Base-by-base conservation (phyloP, 768 basidiomycete species). In the Collybiopsis luxurians region DNA sequence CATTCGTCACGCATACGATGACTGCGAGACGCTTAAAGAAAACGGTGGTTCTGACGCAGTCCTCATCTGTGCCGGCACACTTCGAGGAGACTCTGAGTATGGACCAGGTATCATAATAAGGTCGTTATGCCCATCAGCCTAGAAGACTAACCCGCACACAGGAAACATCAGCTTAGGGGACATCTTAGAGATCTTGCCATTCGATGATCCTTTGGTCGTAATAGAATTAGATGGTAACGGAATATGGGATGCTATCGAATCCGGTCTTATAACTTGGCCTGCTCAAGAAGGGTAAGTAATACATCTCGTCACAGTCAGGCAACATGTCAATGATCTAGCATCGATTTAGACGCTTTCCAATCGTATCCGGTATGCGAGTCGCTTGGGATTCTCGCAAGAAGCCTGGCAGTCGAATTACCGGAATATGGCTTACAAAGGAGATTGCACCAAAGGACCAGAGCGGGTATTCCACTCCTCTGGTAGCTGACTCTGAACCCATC, bases 111-210 rank as follows among this genome's bases (percentile, higher is more conserved):
- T 44, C 69, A n/a, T n/a, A n/a, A n/a, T 38, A 11, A 26, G 36
- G 36, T 42, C 40, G 28, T 54, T 27, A 56, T 42, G 24, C 40
- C 47, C n/a, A 23, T 24, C 40, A 38, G 56, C 26, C 13, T 34
- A 31, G 11, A 39, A 53, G 59, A 59, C 13, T 63, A 23, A 40
- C 49, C 24, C 3, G 45, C 2, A 1, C 15, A 1, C 46, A 89
- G 90, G 94, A 0, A 67, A 79, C 28, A 74, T 97, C 51, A 94
- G 87, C 3, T 75, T 97, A 1, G 92, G 94, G 0, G 87, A 97
- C 66, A 87, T 95, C 54, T 65, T 95, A 38, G 94, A 95, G 66
- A 93, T 95, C 19, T 70, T 96, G 27, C 94, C 94, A 0, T 96
- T 94, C 58, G 87, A 90, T 55, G 94, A 96, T 63, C 87, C 92